Conservation (phyloP, 257 asterid species). For the Penstemon davidsonii region DNA sequence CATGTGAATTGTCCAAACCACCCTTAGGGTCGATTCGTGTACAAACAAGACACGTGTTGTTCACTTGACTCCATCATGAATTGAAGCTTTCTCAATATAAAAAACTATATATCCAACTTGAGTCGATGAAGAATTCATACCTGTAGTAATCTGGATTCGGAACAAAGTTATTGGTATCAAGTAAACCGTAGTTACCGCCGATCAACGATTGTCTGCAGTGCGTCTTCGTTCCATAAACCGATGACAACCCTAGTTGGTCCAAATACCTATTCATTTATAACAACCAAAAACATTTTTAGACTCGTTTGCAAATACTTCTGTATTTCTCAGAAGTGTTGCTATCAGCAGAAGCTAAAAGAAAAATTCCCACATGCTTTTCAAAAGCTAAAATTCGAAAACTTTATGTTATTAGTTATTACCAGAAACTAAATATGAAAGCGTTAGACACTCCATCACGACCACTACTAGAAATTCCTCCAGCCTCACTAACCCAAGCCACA, state of each 20-base stretch:
- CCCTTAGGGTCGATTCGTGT: no score
- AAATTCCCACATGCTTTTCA: neutral
- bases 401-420: slow-evolving; percentile 41
- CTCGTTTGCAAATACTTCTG: no score
- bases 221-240: slow-evolving; percentile 62
- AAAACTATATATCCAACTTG: neutral
- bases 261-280: slow-evolving; percentile 55
- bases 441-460: slow-evolving; percentile 74
- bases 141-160: slow-evolving; percentile 95
- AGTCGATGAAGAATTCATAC: slow-evolving; percentile 29
- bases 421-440: slow-evolving; percentile 70
- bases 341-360: no score
- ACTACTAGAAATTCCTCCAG: slow-evolving; percentile 79
- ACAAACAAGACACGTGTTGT: no score
- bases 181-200: slow-evolving; percentile 91
- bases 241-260: slow-evolving; percentile 76
- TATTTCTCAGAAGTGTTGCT: no score
- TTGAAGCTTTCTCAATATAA: neutral
- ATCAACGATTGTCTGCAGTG: slow-evolving; percentile 79
- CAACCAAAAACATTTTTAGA: neutral
- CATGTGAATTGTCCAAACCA: no score
- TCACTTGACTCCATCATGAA: neutral
- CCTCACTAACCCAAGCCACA: slow-evolving; percentile 77
- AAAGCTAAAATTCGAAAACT: neutral
- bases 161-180: slow-evolving; percentile 59